Evolutionary conservation across 345 rosid species (phyloP).

Genomic region (Triadica sebifera): DNA sequence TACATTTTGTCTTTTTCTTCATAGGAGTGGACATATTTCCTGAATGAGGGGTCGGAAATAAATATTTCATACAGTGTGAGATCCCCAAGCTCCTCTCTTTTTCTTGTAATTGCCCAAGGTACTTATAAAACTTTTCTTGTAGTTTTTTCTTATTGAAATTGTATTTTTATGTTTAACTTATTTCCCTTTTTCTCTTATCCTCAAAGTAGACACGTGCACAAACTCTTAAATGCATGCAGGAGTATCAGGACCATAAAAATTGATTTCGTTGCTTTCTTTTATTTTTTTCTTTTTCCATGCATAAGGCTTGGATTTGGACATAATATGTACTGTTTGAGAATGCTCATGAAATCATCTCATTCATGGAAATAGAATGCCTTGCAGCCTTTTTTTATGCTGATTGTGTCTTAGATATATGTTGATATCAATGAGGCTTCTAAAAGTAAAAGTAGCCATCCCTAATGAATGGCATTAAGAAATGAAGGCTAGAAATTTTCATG

Average conservation of each 20-base stretch:
- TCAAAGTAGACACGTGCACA: background rate
- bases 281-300: background rate
- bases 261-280: background rate
- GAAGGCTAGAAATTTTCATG: background rate
- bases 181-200: background rate
- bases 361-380: background rate
- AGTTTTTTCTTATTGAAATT: background rate
- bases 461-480: background rate
- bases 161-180: background rate
- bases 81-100: slow-evolving; percentile 54
- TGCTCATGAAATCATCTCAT: background rate
- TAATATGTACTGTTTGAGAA: background rate
- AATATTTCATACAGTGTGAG: slow-evolving; percentile 65
- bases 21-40: slow-evolving; percentile 74
- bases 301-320: background rate
- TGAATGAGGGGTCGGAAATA: slow-evolving; percentile 74
- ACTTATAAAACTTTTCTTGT: slow-evolving; percentile 6
- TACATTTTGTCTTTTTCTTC: slow-evolving; percentile 16
- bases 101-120: slow-evolving; percentile 89
- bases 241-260: background rate
- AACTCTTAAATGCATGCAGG: background rate
- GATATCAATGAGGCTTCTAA: background rate
- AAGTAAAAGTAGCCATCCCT: background rate
- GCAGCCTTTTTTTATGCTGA: no score
- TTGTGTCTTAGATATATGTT: background rate